Evolutionary conservation across 2,329 filamentous ascomycete genomes (phyloP).

Genomic region (Beauveria caledonica): DNA sequence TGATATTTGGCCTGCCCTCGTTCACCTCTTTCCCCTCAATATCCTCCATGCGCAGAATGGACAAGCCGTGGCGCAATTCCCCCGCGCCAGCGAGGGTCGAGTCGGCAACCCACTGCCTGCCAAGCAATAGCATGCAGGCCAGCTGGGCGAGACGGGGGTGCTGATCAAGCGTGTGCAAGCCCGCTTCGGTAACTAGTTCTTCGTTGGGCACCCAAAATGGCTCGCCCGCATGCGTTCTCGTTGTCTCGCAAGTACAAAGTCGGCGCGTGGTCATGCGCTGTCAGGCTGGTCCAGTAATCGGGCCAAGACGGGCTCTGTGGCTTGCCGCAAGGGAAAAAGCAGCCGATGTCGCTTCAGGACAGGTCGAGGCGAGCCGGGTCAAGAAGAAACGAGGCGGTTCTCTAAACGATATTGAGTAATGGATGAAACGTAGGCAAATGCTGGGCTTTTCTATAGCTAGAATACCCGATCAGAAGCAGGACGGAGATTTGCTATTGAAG

Average conservation of each 20-base stretch:
- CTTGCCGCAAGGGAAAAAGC: not conserved
- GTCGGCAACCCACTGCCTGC: not conserved
- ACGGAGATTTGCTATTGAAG: too few species aligned
- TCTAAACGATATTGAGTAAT: not conserved
- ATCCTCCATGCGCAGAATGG: not conserved
- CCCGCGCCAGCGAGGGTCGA: not conserved
- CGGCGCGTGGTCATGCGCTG: constrained; percentile 5
- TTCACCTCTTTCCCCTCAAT: too few species aligned
- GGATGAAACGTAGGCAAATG: not conserved
- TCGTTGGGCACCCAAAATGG: constrained; percentile 6
- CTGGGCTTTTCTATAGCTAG: too few species aligned
- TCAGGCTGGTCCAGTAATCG: not conserved
- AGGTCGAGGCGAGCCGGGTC: not conserved
- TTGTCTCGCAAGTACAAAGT: not conserved
- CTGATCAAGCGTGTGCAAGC: not conserved
- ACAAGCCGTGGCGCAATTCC: not conserved
- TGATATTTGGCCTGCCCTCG: too few species aligned
- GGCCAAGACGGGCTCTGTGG: too few species aligned
- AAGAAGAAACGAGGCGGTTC: not conserved
- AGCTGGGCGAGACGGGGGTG: not conserved
- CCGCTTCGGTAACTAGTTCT: not conserved
- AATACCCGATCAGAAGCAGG: too few species aligned
- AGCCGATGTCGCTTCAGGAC: too few species aligned
- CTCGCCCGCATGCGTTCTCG: not conserved
- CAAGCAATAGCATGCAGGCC: not conserved